A percentile compares a stretch with the other conserved stretches of the same genome.
Evolutionary conservation across 2,329 filamentous ascomycete species (phyloP).

Genomic region (Bisporella sp.): DNA sequence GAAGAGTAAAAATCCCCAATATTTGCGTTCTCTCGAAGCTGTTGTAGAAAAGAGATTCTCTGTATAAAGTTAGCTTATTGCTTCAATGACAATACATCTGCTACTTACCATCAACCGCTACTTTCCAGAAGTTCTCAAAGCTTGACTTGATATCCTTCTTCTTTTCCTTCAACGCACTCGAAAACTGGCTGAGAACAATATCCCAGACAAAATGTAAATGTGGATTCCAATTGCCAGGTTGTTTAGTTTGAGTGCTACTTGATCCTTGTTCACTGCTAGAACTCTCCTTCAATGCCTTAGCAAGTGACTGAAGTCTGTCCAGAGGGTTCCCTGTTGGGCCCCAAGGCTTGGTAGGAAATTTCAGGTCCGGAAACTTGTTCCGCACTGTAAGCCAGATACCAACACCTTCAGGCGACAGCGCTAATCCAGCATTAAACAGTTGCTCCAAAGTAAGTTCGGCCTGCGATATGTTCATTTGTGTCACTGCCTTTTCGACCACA

Average conservation of each 20-base stretch:
- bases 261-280: constrained; percentile 46
- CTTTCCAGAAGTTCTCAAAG: constrained; percentile 77
- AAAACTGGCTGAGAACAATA: constrained; percentile 56
- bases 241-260: constrained; percentile 31
- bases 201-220: constrained; percentile 87
- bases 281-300: constrained; percentile 73
- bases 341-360: constrained; percentile 67
- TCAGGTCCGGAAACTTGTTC: constrained; percentile 55
- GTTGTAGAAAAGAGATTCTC: constrained; percentile 77
- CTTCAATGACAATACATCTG: background rate
- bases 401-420: constrained; percentile 80
- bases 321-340: constrained; percentile 61
- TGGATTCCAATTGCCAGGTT: constrained; percentile 68
- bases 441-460: constrained; percentile 56
- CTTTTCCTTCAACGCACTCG: constrained; percentile 24
- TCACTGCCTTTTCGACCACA: constrained; percentile 67
- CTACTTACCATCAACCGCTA: constrained; percentile 75
- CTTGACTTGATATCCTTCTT: constrained; percentile 28
- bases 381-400: constrained; percentile 76
- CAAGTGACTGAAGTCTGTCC: constrained; percentile 60
- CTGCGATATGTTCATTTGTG: constrained; percentile 48
- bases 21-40: constrained; percentile 83
- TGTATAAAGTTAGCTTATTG: constrained; percentile 29
- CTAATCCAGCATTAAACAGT: constrained; percentile 57
- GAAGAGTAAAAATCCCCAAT: constrained; percentile 85